Evolutionary conservation across 345 rosid genomes (phyloP), one percentile per base, ranked within the genome.

Genomic region (Physaria fendleri): DNA sequence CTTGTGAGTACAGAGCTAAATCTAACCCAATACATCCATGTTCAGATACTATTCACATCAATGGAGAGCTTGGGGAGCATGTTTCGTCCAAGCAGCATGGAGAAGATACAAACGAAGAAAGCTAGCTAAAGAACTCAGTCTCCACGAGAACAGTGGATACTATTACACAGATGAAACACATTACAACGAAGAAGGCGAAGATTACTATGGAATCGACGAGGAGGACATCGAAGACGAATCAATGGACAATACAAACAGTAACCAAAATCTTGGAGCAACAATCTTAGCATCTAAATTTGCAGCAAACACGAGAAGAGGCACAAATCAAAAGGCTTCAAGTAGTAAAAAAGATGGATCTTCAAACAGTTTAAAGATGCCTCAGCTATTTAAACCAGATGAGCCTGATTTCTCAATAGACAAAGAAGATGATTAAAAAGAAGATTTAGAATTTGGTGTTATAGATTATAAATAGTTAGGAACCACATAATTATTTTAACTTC

Each of bases 51-150:
- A 93, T 56, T 93, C 97, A 22, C 98, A 86, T 64, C 97, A 87
- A 35, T 93, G 97, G 97, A 51, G 95, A 65, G 82, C 94, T 21
- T 89, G 99, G 97, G 95, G 81, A 6, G 74, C 92, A 2, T 87
- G 97, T 79, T 85, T 83, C 66, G 71, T 89, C 24, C 95, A 93
- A 71, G 70, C 90, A 6, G 84, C 85, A 23, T 93, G 97, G 97
- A 85, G 97, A 71, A 83, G 86, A 63, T 66, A 49, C 60, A 79
- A 59, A 22, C 83, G 79, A 77, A 76, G 87, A 63, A 79, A 78
- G 64, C 56, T 78, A 18, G 82, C 82, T 2, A 83, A 71, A 76
- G 85, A 82, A 47, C 75, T 88, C 68, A 72, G 76, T 20, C n/a
- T 41, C 14, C 75, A 59, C 15, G 90, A 83, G 72, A 74, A 48